These are phyloP conservation scores for Pythium biforme DNA, from an alignment of 352 stramenopile genomes.

Conservation along the genomic window DNA sequence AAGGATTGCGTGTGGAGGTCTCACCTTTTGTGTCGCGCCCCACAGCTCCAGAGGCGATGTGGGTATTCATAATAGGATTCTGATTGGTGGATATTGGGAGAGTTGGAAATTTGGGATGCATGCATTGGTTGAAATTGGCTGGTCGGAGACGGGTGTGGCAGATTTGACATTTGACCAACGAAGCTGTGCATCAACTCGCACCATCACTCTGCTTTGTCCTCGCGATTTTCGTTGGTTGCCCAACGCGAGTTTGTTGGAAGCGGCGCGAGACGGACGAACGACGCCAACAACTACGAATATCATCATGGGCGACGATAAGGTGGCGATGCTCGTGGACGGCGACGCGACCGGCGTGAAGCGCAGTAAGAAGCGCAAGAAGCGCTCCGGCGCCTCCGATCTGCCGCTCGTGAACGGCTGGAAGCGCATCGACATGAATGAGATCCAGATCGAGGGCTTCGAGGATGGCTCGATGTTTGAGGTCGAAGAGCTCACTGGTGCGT, in stretches of 20 bases:
- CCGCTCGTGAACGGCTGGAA: constrained; percentile 40
- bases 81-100: constrained; percentile 11
- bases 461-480: constrained; percentile 82
- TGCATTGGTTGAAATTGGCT: constrained; percentile 26
- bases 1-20: constrained; percentile 1
- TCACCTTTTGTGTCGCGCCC: neutral
- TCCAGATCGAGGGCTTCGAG: constrained; percentile 81
- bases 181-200: neutral
- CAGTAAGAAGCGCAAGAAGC: constrained; percentile 69
- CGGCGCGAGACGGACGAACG: too few species aligned
- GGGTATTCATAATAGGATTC: neutral
- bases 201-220: constrained; percentile 10
- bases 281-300: too few species aligned
- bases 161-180: neutral
- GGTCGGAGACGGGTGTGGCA: constrained; percentile 20
- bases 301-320: constrained; percentile 26
- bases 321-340: constrained; percentile 30
- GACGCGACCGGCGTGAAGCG: constrained; percentile 27
- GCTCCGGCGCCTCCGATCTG: constrained; percentile 12
- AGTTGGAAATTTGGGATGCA: neutral
- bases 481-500: constrained; percentile 75
- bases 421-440: constrained; percentile 69
- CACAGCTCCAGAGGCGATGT: neutral
- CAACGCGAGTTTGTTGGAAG: constrained; percentile 1
- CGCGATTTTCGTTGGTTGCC: constrained; percentile 15